Base-by-base conservation (phyloP, 495 filamentous ascomycete genomes). In the Annulohypoxylon maeteangense region DNA sequence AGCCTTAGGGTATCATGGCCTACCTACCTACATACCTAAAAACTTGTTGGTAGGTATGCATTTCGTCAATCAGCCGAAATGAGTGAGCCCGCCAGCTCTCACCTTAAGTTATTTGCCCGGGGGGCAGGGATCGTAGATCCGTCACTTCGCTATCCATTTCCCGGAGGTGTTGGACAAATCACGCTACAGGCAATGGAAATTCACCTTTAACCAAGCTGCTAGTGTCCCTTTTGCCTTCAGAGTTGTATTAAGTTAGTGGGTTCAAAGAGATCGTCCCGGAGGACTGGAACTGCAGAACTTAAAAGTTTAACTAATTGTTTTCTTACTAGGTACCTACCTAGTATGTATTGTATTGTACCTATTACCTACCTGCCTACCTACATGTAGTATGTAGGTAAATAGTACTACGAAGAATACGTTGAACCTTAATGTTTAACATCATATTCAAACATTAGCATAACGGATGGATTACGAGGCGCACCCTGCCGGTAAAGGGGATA, bases 61-160 rank as follows among this genome's bases (percentile, higher is more conserved):
- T 34, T 18, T 27, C 25, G 55, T 53, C 27, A 60, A 67, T 67
- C 57, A 60, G 34, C 34, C 22, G 45, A 67, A n/a, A 60, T 67
- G 10, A 65, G 40, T 6, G 27, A 29, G 27, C 27, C 23, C 34
- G n/a, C n/a, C n/a, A n/a, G n/a, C n/a, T 51, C 40, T 45, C 25
- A n/a, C 38, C 23, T 14, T 44, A n/a, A n/a, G 12, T 18, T 36
- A 20, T 7, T 6, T 29, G 27, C 6, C 27, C 27, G 27, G 27
- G 27, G 27, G 27, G 27, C 3, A 29, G 27, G 27, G 27, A n/a
- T 23, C 20, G 48, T 10, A 53, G 23, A 45, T 32, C 38, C 4
- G n/a, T 25, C 27, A 31, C 38, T 18, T 31, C 63, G 63, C 42
- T 47, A 23, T 6, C 14, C 25, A 66, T 61, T 54, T 18, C 12